phyloP scores from a whole-genome alignment of 2,329 filamentous ascomycete species.

The Balansia obtecta region DNA sequence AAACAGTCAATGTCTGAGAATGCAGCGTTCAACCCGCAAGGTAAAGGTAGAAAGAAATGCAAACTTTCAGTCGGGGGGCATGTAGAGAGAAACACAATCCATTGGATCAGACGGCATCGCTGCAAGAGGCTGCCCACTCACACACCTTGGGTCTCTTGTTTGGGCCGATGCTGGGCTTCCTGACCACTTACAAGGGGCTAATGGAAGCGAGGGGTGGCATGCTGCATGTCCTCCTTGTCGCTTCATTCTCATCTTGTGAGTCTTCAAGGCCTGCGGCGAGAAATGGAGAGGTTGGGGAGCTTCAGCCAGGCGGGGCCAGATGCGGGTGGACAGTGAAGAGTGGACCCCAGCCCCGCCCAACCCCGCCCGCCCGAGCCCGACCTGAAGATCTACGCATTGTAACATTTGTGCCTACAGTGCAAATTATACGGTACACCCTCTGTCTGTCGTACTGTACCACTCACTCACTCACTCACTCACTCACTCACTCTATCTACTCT shows the following conservation, averaged over 20 bases:
- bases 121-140: background rate
- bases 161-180: conserved; percentile 2
- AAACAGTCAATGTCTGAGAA: background rate
- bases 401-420: no score
- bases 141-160: conserved; percentile 4
- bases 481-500: no score
- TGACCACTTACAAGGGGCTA: background rate
- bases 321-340: no score
- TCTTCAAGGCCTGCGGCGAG: background rate
- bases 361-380: no score
- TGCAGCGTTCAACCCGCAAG: background rate
- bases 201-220: background rate
- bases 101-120: conserved; percentile 3
- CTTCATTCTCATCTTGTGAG: no score
- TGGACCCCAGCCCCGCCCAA: no score
- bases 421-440: no score
- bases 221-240: no score
- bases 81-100: background rate
- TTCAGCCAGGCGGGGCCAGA: no score
- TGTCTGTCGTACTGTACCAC: no score
- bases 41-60: background rate
- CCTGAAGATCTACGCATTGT: no score
- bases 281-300: conserved; percentile 10
- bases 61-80: background rate
- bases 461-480: no score